phyloP scores from a whole-genome alignment of 1,139 yeast species.

The Saccharomycopsis hybrid region DNA sequence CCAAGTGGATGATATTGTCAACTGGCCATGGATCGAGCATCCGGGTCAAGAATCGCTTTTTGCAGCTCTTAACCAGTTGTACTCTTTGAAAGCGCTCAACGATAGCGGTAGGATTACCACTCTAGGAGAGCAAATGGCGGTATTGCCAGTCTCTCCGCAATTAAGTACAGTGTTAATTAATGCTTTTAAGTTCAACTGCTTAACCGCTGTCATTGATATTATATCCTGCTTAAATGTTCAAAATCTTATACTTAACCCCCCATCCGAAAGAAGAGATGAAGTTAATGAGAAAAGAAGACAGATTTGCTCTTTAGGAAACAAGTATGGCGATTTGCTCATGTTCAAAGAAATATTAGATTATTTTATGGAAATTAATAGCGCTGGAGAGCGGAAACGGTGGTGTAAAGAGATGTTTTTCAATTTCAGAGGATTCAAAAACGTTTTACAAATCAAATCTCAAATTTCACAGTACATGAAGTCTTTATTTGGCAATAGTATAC shows the following conservation, averaged over 20 bases:
- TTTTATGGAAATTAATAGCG: constrained; percentile 42
- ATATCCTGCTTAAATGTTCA: constrained; percentile 92
- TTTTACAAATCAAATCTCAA: constrained; percentile 67
- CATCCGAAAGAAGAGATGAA: constrained; percentile 77
- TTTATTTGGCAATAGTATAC: constrained; percentile 29
- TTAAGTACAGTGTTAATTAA: constrained; percentile 78
- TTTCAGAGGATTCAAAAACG: constrained; percentile 75
- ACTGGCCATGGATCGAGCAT: constrained; percentile 90
- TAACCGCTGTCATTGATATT: constrained; percentile 73
- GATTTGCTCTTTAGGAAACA: constrained; percentile 61
- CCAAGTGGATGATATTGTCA: constrained; percentile 74
- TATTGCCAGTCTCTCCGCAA: constrained; percentile 86
- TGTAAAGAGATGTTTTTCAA: constrained; percentile 73
- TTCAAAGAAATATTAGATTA: constrained; percentile 70
- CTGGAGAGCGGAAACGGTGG: constrained; percentile 65
- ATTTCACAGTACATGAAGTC: constrained; percentile 62
- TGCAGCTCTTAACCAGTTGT: constrained; percentile 72
- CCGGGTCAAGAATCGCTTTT: constrained; percentile 77
- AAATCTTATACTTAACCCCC: constrained; percentile 73
- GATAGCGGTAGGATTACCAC: constrained; percentile 69
- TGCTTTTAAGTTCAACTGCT: constrained; percentile 54
- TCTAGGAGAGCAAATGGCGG: constrained; percentile 78
- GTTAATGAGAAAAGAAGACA: constrained; percentile 42
- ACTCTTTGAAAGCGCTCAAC: constrained; percentile 72
- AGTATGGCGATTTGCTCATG: constrained; percentile 78